Percentiles rank a stretch among this genome's conserved stretches.
These are phyloP conservation scores for Tolypocladium guangdongense DNA, from an alignment of 2,329 filamentous ascomycete species.

Conservation along the genomic window DNA sequence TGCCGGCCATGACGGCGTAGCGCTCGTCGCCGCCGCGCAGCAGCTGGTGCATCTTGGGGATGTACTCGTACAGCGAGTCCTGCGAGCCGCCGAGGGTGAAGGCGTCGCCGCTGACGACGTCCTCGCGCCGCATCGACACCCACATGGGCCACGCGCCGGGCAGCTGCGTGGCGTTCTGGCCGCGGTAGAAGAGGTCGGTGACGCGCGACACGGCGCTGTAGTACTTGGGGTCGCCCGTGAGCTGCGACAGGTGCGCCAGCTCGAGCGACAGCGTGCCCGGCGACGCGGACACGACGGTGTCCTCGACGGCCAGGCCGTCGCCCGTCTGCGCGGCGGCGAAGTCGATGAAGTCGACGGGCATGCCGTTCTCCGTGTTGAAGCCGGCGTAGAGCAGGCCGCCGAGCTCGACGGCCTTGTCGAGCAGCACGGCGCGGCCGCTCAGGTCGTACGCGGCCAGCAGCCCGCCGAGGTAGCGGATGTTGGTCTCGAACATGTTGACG, in stretches of 20 bases:
- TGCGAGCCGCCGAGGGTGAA: conserved; percentile 28
- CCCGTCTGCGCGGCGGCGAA: conserved; percentile 29
- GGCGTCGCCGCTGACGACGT: conserved; percentile 14
- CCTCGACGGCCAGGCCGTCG: conserved; percentile 20
- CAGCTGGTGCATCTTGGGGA: conserved; percentile 75
- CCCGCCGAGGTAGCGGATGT: conserved; percentile 60
- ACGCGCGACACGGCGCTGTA: conserved; percentile 61
- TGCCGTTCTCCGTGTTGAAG: conserved; percentile 58
- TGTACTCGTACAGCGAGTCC: conserved; percentile 65
- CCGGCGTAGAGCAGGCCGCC: conserved; percentile 54
- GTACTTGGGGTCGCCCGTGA: conserved; percentile 63
- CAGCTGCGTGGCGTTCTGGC: conserved; percentile 54
- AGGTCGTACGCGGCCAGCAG: conserved; percentile 60
- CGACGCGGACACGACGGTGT: conserved; percentile 30
- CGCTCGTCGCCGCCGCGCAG: conserved; percentile 43
- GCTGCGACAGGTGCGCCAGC: conserved; percentile 60
- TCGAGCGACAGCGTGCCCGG: conserved; percentile 60
- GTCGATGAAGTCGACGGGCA: conserved; percentile 43
- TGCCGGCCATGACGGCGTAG: conserved; percentile 46
- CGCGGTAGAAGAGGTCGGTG: conserved; percentile 53
- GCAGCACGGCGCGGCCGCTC: conserved; percentile 42
- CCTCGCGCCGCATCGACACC: conserved; percentile 46
- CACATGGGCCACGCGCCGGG: conserved; percentile 65
- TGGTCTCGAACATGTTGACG: conserved; percentile 61
- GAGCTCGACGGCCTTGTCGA: conserved; percentile 52